Conservation (phyloP, 1,284 basidiomycete genomes). For the Coniferiporia weirii region DNA sequence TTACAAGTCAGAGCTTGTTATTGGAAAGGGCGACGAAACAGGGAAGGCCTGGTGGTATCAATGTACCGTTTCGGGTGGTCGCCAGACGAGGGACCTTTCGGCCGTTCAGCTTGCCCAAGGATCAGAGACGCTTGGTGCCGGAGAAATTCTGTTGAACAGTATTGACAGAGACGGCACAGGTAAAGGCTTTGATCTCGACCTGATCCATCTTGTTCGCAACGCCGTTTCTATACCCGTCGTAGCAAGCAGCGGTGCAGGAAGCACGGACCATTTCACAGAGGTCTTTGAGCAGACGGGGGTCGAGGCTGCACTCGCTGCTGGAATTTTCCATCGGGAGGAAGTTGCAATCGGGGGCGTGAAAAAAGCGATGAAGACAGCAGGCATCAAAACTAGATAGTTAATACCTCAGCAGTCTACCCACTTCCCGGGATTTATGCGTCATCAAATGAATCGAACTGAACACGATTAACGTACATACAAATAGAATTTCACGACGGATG, state of each 20-base stretch:
- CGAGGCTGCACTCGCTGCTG: slow-evolving; percentile 94
- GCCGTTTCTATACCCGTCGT: slow-evolving; percentile 89
- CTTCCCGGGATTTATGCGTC: background rate
- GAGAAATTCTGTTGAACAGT: slow-evolving; percentile 93
- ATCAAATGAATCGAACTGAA: background rate
- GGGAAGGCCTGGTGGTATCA: slow-evolving; percentile 97
- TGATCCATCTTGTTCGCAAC: slow-evolving; percentile 73
- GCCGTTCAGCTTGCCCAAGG: slow-evolving; percentile 89
- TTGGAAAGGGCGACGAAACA: slow-evolving; percentile 51
- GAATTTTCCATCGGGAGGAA: slow-evolving; percentile 94
- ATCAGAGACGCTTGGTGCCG: slow-evolving; percentile 86
- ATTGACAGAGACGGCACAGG: slow-evolving; percentile 97
- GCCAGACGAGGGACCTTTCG: slow-evolving; percentile 85
- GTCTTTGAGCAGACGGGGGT: slow-evolving; percentile 78
- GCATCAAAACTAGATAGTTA: slow-evolving; percentile 45
- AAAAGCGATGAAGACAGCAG: slow-evolving; percentile 41
- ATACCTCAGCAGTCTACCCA: background rate
- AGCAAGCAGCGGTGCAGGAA: slow-evolving; percentile 91
- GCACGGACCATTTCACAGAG: slow-evolving; percentile 76
- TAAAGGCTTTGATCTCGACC: slow-evolving; percentile 85
- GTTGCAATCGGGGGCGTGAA: slow-evolving; percentile 76
- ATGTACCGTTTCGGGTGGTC: slow-evolving; percentile 93
- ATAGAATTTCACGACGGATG: background rate
- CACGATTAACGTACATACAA: background rate
- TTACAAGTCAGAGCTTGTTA: slow-evolving; percentile 63